These are phyloP conservation scores for Cyphellophora attinorum DNA, from an alignment of 2,329 filamentous ascomycete genomes.

Conservation along the genomic window DNA sequence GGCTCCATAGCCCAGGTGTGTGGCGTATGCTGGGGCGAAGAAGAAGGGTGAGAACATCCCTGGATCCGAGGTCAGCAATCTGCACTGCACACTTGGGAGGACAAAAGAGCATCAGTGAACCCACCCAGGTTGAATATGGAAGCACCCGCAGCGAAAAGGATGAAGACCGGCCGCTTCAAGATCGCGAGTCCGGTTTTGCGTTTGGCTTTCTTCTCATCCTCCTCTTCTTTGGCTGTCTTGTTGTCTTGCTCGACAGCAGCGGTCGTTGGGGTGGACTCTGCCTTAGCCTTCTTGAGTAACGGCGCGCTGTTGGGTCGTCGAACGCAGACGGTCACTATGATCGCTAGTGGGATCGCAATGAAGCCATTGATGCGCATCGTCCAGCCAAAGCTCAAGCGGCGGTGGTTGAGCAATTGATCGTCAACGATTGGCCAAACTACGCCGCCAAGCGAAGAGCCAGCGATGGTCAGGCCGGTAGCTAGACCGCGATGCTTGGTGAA, in stretches of 20 bases:
- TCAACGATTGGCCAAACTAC: conserved; percentile 42
- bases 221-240: background rate
- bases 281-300: background rate
- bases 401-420: conserved; percentile 38
- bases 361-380: conserved; percentile 44
- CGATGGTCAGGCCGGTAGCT: conserved; percentile 30
- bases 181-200: conserved; percentile 18
- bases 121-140: conserved; percentile 15
- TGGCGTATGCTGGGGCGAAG: conserved; percentile 22
- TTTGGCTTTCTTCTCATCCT: conserved; percentile 18
- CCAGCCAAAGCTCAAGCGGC: conserved; percentile 41
- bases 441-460: conserved; percentile 43
- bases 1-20: conserved; percentile 16
- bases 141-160: conserved; percentile 14
- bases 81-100: background rate
- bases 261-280: background rate
- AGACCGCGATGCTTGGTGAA: background rate
- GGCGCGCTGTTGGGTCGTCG: too few relatives aligned
- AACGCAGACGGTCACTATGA: conserved; percentile 27
- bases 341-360: conserved; percentile 34
- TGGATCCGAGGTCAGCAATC: conserved; percentile 2
- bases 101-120: background rate
- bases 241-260: background rate
- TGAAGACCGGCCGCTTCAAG: conserved; percentile 18
- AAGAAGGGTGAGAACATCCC: conserved; percentile 25